Evolutionary conservation across 129 eudicot genomes (phyloP), one percentile per base, ranked within the genome.

Genomic region (Arctium minus): DNA sequence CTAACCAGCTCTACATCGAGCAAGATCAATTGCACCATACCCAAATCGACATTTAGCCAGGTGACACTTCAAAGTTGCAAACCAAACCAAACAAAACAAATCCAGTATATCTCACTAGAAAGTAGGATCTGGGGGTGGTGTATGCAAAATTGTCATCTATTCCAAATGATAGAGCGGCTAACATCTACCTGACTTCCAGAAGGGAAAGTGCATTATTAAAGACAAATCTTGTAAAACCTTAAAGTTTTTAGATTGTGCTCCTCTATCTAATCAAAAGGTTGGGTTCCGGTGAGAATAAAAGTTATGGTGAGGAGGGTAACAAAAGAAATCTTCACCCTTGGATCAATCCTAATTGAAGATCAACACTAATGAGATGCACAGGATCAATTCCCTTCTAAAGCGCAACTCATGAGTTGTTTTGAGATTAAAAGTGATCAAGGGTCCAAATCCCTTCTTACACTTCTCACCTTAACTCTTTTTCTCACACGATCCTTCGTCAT

Each of bases 31-130:
- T 88, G 96, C 70, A 81, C 80, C 83, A 30, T 81, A 70, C 71
- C 91, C 48, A 38, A 72, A 44, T 56, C 82, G 37, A 82, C 81
- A 73, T 87, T 89, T 74, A 83, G 80, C 44, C 98, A 94, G 98
- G 98, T 94, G 69, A 86, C 29, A 6, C 70, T 82, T 74, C 50
- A 48, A 69, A 18, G 2, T 37, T 7, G 10, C 56, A 46, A 48
- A 17, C 35, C 9, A 60, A 60, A 60, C 12, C 67, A 56, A 56
- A 56, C 18, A 17, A 48, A 46, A 46, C 64, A 15, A 12, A 56
- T 27, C 67, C 67, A 56, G 5, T 15, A 56, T 56, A 44, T 56
- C 67, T 17, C 67, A 56, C 67, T 56, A 0, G 67, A 56, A 56
- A 1, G 1, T 13, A 44, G 27, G 67, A 17, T 17, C 2, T 4